Conservation (phyloP, 2,329 filamentous ascomycete species). For the Aspergillus calidoustus region DNA sequence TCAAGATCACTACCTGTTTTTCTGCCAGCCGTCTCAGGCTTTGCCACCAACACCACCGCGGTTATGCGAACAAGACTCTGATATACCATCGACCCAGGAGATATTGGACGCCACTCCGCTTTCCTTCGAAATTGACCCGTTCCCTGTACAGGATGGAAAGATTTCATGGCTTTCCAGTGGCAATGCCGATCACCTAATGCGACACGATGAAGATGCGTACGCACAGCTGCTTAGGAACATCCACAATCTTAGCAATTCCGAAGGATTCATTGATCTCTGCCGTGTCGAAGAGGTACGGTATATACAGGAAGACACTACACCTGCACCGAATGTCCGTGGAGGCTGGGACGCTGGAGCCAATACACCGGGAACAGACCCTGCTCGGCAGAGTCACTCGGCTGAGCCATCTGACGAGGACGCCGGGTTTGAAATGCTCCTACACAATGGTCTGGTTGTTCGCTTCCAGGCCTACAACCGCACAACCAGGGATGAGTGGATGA, state of each 20-base stretch:
- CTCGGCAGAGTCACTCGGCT: slow-evolving; percentile 55
- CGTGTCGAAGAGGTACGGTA: slow-evolving; percentile 62
- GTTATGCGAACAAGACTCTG: slow-evolving; percentile 49
- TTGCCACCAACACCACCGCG: slow-evolving; percentile 64
- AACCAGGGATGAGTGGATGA: slow-evolving; percentile 66
- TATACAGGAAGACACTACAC: slow-evolving; percentile 57
- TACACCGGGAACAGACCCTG: slow-evolving; percentile 48
- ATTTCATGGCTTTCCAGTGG: slow-evolving; percentile 61
- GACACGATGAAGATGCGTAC: slow-evolving; percentile 62
- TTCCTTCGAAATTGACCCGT: slow-evolving; percentile 66
- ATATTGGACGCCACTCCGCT: slow-evolving; percentile 63
- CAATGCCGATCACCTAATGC: slow-evolving; percentile 50
- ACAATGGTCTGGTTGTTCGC: slow-evolving; percentile 65
- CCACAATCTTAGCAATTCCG: slow-evolving; percentile 62
- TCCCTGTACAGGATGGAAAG: slow-evolving; percentile 56
- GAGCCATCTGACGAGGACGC: slow-evolving; percentile 60
- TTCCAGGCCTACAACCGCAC: slow-evolving; percentile 62
- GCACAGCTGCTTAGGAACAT: slow-evolving; percentile 63
- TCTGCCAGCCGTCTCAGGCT: slow-evolving; percentile 64
- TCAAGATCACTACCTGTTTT: slow-evolving; percentile 67
- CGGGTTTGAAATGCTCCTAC: slow-evolving; percentile 65
- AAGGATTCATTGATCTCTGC: slow-evolving; percentile 67
- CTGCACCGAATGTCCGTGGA: slow-evolving; percentile 56
- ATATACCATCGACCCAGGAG: slow-evolving; percentile 58
- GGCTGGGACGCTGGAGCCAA: slow-evolving; percentile 54